phyloP scores from a whole-genome alignment of 164 flowering plant genomes.

The Magnolia sinica region DNA sequence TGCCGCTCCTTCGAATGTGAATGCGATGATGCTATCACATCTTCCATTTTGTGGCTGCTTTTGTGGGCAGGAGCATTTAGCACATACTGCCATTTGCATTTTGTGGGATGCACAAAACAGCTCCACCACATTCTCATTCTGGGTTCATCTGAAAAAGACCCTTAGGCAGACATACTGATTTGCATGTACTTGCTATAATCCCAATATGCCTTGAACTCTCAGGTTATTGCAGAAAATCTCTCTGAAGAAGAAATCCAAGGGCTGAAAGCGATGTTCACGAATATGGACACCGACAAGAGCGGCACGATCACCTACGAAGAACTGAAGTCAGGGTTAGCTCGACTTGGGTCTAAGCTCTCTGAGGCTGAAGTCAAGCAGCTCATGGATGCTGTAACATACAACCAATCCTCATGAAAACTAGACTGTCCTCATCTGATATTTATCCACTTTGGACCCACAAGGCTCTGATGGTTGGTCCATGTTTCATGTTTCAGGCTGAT shows the following conservation, averaged over 20 bases:
- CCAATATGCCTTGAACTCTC: background rate
- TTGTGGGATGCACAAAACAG: too few species aligned
- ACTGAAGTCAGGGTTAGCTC: slow-evolving; percentile 74
- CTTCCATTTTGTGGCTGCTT: too few species aligned
- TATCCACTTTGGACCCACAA: background rate
- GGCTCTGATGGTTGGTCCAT: background rate
- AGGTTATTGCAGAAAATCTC: slow-evolving; percentile 92
- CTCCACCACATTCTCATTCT: too few species aligned
- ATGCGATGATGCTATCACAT: too few species aligned
- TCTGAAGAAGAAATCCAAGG: slow-evolving; percentile 91
- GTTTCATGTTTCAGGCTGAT: slow-evolving; percentile 60
- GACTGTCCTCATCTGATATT: background rate
- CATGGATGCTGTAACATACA: slow-evolving; percentile 84
- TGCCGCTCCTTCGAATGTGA: too few species aligned
- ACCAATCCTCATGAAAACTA: background rate
- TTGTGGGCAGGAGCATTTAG: too few species aligned
- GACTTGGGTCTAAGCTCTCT: slow-evolving; percentile 84
- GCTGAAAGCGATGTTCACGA: slow-evolving; percentile 76
- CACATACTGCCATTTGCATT: too few species aligned
- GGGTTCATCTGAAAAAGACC: too few species aligned
- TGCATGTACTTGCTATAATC: background rate
- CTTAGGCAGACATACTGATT: background rate
- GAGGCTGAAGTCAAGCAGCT: slow-evolving; percentile 85
- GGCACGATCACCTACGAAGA: slow-evolving; percentile 92
- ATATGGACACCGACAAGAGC: slow-evolving; percentile 86